Conservation (phyloP, 2,329 filamentous ascomycete species). For the Colletotrichum ledebouriae region DNA sequence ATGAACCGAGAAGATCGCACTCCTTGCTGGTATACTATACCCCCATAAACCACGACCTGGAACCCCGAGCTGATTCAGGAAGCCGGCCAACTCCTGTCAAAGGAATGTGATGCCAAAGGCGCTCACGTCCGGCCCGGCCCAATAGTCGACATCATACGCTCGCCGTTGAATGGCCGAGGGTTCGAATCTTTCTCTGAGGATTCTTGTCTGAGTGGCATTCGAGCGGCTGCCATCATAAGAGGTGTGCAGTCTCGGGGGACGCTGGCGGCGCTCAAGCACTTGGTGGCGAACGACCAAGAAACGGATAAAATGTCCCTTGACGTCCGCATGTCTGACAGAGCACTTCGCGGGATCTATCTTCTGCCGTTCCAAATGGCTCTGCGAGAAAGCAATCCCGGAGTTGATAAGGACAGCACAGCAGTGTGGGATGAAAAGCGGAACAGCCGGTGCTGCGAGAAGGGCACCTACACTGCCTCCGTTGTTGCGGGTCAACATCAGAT, state of each 20-base stretch:
- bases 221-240: too few species aligned
- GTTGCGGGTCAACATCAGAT: too few species aligned
- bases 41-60: background rate
- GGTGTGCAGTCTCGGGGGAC: too few species aligned
- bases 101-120: slow-evolving; percentile 52
- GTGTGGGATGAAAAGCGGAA: slow-evolving; percentile 78
- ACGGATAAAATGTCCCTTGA: slow-evolving; percentile 52
- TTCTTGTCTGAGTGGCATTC: too few species aligned
- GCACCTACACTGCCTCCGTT: slow-evolving; percentile 70
- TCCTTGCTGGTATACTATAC: slow-evolving; percentile 60
- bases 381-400: slow-evolving; percentile 42
- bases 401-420: slow-evolving; percentile 73
- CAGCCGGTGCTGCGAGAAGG: slow-evolving; percentile 77
- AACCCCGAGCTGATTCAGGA: too few species aligned
- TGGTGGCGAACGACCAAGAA: slow-evolving; percentile 56
- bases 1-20: slow-evolving; percentile 64
- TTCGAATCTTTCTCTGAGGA: too few species aligned
- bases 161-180: slow-evolving; percentile 67
- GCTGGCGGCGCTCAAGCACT: slow-evolving; percentile 45
- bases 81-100: too few species aligned
- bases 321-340: slow-evolving; percentile 51
- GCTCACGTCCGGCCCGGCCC: slow-evolving; percentile 78
- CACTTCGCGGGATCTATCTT: too few species aligned
- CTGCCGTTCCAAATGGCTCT: too few species aligned
- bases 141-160: slow-evolving; percentile 71